phyloP scores from a whole-genome alignment of 2,329 filamentous ascomycete species.

The Exophiala oligosperma region DNA sequence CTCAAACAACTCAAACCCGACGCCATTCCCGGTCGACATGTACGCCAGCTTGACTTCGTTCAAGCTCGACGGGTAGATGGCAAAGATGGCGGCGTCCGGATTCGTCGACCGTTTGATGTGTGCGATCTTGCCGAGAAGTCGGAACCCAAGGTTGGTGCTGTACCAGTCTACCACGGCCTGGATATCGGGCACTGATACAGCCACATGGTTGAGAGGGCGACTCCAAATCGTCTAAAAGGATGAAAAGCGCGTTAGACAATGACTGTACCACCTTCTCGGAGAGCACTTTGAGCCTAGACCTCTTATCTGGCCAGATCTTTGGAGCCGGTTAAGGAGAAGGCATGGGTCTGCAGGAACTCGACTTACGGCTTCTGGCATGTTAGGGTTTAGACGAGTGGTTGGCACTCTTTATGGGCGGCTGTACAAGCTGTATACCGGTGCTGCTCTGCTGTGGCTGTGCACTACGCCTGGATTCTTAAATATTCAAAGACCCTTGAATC shows the following conservation, averaged over 20 bases:
- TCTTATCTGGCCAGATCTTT: too few species aligned
- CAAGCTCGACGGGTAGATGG: conserved; percentile 33
- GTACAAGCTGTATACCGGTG: too few species aligned
- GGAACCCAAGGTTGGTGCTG: conserved; percentile 9
- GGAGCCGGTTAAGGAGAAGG: too few species aligned
- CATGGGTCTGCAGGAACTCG: too few species aligned
- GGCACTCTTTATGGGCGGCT: too few species aligned
- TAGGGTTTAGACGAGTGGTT: too few species aligned
- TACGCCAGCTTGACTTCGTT: conserved; percentile 35
- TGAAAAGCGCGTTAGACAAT: background rate
- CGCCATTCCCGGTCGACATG: conserved; percentile 34
- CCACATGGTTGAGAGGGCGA: conserved; percentile 16
- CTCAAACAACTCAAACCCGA: conserved; percentile 38
- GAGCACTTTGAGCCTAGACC: too few species aligned
- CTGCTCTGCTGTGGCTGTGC: too few species aligned
- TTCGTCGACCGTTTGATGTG: conserved; percentile 36
- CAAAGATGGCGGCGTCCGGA: conserved; percentile 46
- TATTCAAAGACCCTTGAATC: too few species aligned
- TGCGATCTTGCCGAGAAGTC: conserved; percentile 32
- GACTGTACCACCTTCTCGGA: too few species aligned
- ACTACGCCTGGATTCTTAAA: too few species aligned
- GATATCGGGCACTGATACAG: conserved; percentile 11
- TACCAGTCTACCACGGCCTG: conserved; percentile 15
- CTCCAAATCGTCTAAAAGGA: background rate
- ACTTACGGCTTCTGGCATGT: too few species aligned